Base-by-base conservation (phyloP, 768 basidiomycete species). In the Coprinopsis sp. region DNA sequence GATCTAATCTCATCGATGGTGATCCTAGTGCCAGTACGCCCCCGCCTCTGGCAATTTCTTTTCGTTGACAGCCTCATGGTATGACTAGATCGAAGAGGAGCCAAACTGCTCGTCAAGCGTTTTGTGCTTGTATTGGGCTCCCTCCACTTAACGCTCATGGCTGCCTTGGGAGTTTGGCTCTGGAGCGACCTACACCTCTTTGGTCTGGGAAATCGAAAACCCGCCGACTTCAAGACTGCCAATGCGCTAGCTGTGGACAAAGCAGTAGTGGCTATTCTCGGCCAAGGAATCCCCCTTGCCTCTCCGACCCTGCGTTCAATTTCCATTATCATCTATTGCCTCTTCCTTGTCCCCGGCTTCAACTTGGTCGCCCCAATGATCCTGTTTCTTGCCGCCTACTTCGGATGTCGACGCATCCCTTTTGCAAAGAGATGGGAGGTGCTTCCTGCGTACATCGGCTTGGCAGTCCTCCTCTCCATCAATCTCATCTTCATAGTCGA, bases 131-230 rank as follows among this genome's bases (percentile, higher is more conserved):
- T n/a, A n/a, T n/a, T n/a, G n/a, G n/a, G 48, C 0, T 34, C 47
- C 8, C 33, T 47, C 13, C 52, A 53, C 24, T 40, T 53, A 6
- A 46, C 49, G 7, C 33, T 51, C 28, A 41, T 53, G 16, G 44
- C 44, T 1, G 40, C 14, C 11, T 25, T 47, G 14, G 52, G 52
- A 2, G 3, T 53, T 13, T 53, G 52, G 52, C 45, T 53, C n/a
- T 53, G 52, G 52, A 30, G 25, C 16, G 40, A 16, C 3, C n/a
- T 44, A 6, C 36, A 33, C 16, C 23, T 22, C 19, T 50, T 50
- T 23, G 37, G 49, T n/a, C n/a, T n/a, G n/a, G n/a, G n/a, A n/a
- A n/a, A n/a, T n/a, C n/a, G n/a, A n/a, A n/a, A n/a, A n/a, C n/a
- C n/a, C 6, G 30, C 4, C 22, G 12, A 19, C 6, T 25, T n/a